A percentile compares a stretch with the other conserved stretches of the same genome.
Conservation (phyloP, 2,329 filamentous ascomycete genomes). For the Colletotrichum sp. region DNA sequence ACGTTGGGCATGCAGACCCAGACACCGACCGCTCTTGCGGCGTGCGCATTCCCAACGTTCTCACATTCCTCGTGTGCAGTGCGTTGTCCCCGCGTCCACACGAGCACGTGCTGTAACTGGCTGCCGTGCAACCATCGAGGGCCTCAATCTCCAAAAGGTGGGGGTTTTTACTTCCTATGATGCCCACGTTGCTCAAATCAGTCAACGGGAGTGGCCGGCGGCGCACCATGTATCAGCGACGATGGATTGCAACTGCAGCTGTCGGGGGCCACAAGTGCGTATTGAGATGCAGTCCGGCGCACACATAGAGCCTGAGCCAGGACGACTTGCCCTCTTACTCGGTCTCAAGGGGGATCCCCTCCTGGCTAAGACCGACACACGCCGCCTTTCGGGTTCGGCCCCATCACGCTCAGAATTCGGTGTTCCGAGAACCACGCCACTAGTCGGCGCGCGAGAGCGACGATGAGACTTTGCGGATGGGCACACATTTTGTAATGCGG, state of each 20-base stretch:
- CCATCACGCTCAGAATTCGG: background rate
- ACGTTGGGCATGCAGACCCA: background rate
- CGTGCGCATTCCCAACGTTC: background rate
- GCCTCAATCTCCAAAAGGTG: conserved; percentile 8
- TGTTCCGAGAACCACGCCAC: background rate
- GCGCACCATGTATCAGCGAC: background rate
- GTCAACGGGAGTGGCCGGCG: background rate
- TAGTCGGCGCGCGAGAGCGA: background rate
- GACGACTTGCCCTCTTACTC: background rate
- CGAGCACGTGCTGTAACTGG: conserved; percentile 6
- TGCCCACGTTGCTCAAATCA: background rate
- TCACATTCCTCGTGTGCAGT: background rate
- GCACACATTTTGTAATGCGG: background rate
- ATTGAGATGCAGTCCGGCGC: background rate
- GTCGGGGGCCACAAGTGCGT: background rate
- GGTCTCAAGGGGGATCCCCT: background rate
- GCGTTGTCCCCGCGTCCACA: background rate
- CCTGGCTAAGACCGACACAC: background rate
- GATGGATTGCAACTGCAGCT: background rate
- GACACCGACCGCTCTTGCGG: background rate
- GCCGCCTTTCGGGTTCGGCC: background rate
- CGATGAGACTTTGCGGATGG: background rate
- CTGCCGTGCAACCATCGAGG: conserved; percentile 11
- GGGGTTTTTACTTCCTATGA: background rate
- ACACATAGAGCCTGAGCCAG: background rate